Conservation (phyloP, 1,284 basidiomycete genomes). For the Amylostereum chailletii region DNA sequence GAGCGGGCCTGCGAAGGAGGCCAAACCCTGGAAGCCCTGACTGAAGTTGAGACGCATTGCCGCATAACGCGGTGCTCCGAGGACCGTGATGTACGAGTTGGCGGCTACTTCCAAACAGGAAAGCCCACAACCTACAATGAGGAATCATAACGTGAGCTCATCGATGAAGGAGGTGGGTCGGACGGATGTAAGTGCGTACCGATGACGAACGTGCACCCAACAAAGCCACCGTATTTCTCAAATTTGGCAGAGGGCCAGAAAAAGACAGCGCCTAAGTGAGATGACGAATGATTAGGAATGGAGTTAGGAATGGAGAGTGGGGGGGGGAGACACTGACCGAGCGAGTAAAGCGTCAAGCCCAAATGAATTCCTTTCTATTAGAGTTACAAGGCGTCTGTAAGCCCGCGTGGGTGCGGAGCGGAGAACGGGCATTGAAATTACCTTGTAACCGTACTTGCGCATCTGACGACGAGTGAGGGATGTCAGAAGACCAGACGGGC, state of each 20-base stretch:
- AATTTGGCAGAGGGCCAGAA: constrained; percentile 78
- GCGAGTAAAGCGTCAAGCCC: constrained; percentile 62
- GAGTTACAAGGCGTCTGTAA: background rate
- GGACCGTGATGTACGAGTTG: constrained; percentile 72
- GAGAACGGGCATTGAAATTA: constrained; percentile 14
- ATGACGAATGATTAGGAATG: constrained; percentile 1
- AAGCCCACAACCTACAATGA: constrained; percentile 56
- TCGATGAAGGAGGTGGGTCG: background rate
- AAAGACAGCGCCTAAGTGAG: constrained; percentile 49
- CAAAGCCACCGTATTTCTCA: constrained; percentile 63
- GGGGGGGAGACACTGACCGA: constrained; percentile 29
- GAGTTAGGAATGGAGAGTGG: constrained; percentile 1
- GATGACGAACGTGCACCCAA: constrained; percentile 63
- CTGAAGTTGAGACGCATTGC: constrained; percentile 76
- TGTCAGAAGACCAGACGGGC: background rate
- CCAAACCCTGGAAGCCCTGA: constrained; percentile 78
- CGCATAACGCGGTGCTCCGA: constrained; percentile 62
- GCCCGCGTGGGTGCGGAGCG: constrained; percentile 1
- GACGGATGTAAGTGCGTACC: constrained; percentile 24
- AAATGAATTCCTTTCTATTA: constrained; percentile 54
- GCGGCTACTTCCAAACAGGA: constrained; percentile 66
- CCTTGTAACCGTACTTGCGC: constrained; percentile 53
- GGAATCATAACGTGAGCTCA: constrained; percentile 5
- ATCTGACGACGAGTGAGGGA: constrained; percentile 29
- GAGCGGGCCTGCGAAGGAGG: constrained; percentile 71